Base-by-base conservation (phyloP, 2,329 filamentous ascomycete genomes). In the Trichoderma endophyticum region DNA sequence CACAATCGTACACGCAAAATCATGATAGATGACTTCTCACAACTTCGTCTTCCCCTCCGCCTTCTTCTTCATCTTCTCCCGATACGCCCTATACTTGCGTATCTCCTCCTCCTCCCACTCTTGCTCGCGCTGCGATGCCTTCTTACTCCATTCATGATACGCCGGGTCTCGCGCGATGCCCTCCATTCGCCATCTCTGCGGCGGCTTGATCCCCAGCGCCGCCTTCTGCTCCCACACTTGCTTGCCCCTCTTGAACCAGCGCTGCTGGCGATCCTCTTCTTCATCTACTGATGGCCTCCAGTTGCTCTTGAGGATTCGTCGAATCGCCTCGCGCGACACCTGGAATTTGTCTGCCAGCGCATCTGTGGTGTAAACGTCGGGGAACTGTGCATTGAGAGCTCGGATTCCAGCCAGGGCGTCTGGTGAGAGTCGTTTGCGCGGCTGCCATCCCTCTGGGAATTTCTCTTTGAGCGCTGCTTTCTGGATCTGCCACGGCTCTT, bases 351-450 rank as follows among this genome's bases (percentile, higher is more conserved):
- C 79, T 0, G 95, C 89, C 15, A 98, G 89, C 39, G 89, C 86
- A 18, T 86, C 81, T 0, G 92, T 97, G 4, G 91, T 92, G 83
- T 94, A 98, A 71, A 87, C 86, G 3, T 92, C 87, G 0, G 95
- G 94, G 74, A 94, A 91, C 76, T 94, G 90, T 30, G 87, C 84
- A 80, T 98, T 90, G 39, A 99, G 85, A 24, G 93, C 91, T 56
- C 94, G 90, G 76, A 99, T 97, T 56, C 94, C 95, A n/a, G 93
- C 91, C 36, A 98, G 85, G 1, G 95, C 94, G 81, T 98, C 95
- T 0, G 96, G 96, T 0, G 96, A 98, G 11, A 99, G 87, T 72
- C 91, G 91, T 81, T 97, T 98, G 63, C 88, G 87, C 34, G 96
- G 95, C 32, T 87, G 86, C 95, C 95, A 99, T 11, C 91, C 90